Percentiles rank a stretch among this genome's conserved stretches.
Evolutionary conservation across 768 basidiomycete species (phyloP).

Genomic region (Mycena venus): DNA sequence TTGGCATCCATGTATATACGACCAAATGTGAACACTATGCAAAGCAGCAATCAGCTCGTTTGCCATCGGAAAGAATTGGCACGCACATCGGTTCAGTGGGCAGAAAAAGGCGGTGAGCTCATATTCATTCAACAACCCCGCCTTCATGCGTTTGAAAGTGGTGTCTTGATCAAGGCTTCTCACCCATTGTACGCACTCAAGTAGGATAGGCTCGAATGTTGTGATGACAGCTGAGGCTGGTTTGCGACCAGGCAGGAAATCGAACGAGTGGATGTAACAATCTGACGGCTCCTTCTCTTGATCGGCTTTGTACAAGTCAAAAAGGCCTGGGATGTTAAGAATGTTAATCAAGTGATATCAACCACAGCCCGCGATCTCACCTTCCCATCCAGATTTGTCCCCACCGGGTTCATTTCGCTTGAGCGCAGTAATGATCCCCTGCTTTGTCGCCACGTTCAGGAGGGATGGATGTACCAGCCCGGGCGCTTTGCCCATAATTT

Average conservation of each 20-base stretch:
- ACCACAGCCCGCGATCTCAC: background rate
- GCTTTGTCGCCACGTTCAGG: background rate
- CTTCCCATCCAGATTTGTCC: slow-evolving; percentile 6
- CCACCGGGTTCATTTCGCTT: background rate
- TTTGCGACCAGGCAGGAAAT: background rate
- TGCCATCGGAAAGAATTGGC: no score
- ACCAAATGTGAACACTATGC: background rate
- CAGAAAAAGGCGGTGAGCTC: background rate
- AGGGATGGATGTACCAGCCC: background rate
- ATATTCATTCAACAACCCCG: background rate
- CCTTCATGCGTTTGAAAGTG: background rate
- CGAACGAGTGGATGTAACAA: background rate
- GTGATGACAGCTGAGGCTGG: no score
- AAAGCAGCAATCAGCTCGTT: no score
- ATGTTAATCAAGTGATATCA: no score
- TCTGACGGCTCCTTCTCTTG: background rate
- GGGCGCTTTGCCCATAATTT: background rate
- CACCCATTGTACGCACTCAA: background rate
- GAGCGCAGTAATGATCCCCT: background rate
- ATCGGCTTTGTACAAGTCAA: background rate
- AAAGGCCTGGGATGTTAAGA: background rate
- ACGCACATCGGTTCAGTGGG: background rate
- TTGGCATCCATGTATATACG: background rate
- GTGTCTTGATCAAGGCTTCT: background rate
- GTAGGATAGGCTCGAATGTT: background rate